Conservation (phyloP, 169 alveolate species). For the Miamiensis avidus region DNA sequence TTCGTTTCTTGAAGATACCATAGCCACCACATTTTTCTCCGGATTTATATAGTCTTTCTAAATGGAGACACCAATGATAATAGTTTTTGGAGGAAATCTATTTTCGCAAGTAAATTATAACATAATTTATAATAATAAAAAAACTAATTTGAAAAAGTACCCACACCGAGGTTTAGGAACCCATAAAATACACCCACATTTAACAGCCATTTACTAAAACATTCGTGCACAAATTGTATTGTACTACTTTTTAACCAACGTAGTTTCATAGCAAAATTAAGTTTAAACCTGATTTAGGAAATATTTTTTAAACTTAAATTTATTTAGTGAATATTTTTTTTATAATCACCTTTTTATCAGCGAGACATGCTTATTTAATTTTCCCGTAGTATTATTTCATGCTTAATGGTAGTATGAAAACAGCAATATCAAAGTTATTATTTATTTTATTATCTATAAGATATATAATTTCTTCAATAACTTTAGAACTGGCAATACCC, state of each 20-base stretch:
- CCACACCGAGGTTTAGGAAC: background rate
- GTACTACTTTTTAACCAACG: background rate
- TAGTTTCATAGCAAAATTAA: background rate
- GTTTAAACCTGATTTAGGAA: background rate
- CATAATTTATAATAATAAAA: too few relatives aligned
- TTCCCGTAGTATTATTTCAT: too few relatives aligned
- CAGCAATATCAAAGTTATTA: background rate
- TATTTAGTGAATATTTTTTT: too few relatives aligned
- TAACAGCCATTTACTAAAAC: background rate
- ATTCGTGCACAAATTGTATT: background rate
- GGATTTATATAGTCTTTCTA: background rate
- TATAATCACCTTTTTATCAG: background rate
- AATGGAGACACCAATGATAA: background rate
- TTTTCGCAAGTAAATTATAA: background rate
- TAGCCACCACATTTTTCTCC: background rate
- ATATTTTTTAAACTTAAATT: too few relatives aligned
- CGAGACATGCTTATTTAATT: background rate
- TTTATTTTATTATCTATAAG: too few relatives aligned
- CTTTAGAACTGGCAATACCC: background rate
- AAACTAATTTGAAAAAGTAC: background rate
- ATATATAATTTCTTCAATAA: background rate
- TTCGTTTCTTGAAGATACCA: background rate
- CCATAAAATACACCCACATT: background rate
- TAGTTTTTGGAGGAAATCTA: background rate
- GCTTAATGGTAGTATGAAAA: background rate